Conservation (phyloP, 2,329 filamentous ascomycete genomes). For the Sporothrix variecibatus region DNA sequence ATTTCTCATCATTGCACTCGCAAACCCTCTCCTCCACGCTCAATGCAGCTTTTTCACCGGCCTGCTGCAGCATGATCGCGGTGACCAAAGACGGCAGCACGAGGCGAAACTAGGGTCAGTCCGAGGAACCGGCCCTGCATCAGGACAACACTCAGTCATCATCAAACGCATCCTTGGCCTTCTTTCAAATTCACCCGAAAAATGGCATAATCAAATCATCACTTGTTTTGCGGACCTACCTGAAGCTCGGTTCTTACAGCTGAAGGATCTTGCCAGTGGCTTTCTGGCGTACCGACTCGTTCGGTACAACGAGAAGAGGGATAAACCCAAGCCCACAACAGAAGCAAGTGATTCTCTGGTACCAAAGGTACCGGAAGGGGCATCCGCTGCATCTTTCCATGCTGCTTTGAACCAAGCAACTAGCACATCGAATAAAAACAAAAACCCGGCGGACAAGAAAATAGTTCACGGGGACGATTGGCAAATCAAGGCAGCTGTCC, state of each 20-base stretch:
- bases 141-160: constrained; percentile 76
- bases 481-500: constrained; percentile 81
- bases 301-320: constrained; percentile 68
- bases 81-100: constrained; percentile 22
- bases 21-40: constrained; percentile 72
- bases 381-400: constrained; percentile 70
- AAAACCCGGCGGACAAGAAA: constrained; percentile 53
- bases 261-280: constrained; percentile 74
- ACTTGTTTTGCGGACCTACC: constrained; percentile 76
- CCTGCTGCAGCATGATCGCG: constrained; percentile 36
- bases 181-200: constrained; percentile 71
- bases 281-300: constrained; percentile 81
- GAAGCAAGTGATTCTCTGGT: constrained; percentile 69
- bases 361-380: constrained; percentile 69
- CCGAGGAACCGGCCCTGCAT: constrained; percentile 46
- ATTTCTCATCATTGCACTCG: constrained; percentile 75
- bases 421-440: constrained; percentile 50
- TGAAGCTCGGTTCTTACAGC: constrained; percentile 65
- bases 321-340: constrained; percentile 53
- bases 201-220: constrained; percentile 75
- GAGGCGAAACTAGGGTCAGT: constrained; percentile 14
- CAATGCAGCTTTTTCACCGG: constrained; percentile 46
- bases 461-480: constrained; percentile 79
- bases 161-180: constrained; percentile 83
- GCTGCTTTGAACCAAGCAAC: constrained; percentile 66